These are phyloP conservation scores for Neonectria punicea DNA, from an alignment of 2,329 filamentous ascomycete species.

Conservation along the genomic window DNA sequence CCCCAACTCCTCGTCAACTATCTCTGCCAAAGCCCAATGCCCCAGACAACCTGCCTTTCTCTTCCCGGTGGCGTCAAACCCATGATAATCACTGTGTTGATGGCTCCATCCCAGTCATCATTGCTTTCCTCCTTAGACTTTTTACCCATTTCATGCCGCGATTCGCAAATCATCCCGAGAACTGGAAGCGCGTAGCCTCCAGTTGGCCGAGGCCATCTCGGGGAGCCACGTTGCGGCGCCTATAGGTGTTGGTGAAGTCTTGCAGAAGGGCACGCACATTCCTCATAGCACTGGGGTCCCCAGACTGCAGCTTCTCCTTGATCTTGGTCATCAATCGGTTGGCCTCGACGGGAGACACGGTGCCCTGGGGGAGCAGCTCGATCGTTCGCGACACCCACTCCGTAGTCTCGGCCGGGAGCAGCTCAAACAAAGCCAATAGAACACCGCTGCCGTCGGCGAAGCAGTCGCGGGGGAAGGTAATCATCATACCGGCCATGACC, in stretches of 20 bases:
- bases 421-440: constrained; percentile 87
- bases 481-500: constrained; percentile 98
- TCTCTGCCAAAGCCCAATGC: background rate
- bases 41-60: background rate
- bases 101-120: constrained; percentile 17
- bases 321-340: constrained; percentile 85
- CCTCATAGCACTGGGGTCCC: constrained; percentile 69
- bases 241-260: constrained; percentile 96
- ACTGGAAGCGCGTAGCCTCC: constrained; percentile 89
- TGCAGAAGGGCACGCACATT: constrained; percentile 88
- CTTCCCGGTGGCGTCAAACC: constrained; percentile 1
- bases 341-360: constrained; percentile 81
- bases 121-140: constrained; percentile 3
- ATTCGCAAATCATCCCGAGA: constrained; percentile 55
- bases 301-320: constrained; percentile 76
- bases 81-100: constrained; percentile 8
- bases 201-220: constrained; percentile 88
- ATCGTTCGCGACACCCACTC: constrained; percentile 87
- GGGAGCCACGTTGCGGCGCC: constrained; percentile 93
- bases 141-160: constrained; percentile 10
- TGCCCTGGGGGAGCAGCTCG: constrained; percentile 83
- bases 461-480: constrained; percentile 94
- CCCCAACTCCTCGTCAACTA: background rate
- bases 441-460: constrained; percentile 95
- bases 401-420: constrained; percentile 82